A percentile compares a stretch with the other conserved stretches of the same genome.
phyloP scores from a whole-genome alignment of 352 stramenopile genomes.

The Globisporangium spinosum region DNA sequence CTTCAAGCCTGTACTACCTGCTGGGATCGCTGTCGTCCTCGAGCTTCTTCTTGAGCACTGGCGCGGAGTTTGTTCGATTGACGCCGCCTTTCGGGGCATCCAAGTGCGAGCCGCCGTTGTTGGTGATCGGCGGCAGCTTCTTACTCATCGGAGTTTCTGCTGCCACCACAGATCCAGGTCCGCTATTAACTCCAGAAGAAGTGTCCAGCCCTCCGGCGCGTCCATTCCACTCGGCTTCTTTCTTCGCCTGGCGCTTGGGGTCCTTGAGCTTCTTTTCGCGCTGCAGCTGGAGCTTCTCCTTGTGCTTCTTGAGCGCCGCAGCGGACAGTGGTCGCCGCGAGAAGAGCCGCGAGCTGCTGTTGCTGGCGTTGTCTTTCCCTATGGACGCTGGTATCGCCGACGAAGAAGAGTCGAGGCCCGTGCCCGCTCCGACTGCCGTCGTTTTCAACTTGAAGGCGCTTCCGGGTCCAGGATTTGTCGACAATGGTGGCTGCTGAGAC shows the following conservation, averaged over 20 bases:
- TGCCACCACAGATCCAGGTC: slow-evolving; percentile 3
- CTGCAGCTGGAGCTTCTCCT: slow-evolving; percentile 55
- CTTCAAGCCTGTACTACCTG: neutral
- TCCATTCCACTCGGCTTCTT: slow-evolving; percentile 79
- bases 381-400: slow-evolving; percentile 19
- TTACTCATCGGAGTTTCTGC: slow-evolving; percentile 32
- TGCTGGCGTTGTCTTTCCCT: slow-evolving; percentile 32
- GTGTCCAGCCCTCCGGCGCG: slow-evolving; percentile 67
- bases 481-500: neutral
- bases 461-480: slow-evolving; percentile 24
- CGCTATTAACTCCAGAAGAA: slow-evolving; percentile 16
- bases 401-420: slow-evolving; percentile 19
- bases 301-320: slow-evolving; percentile 69
- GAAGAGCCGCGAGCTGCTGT: slow-evolving; percentile 56
- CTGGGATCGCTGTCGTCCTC: slow-evolving; percentile 20
- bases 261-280: slow-evolving; percentile 70
- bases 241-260: slow-evolving; percentile 40
- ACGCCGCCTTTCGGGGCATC: slow-evolving; percentile 25
- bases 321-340: slow-evolving; percentile 53
- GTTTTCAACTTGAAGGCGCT: slow-evolving; percentile 67
- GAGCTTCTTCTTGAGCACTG: slow-evolving; percentile 55
- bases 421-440: slow-evolving; percentile 21
- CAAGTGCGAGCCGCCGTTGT: slow-evolving; percentile 1
- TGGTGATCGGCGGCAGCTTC: slow-evolving; percentile 63
- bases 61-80: slow-evolving; percentile 58